phyloP scores from a whole-genome alignment of 805 yeast genomes.

The Candida pseudofarinosa region DNA sequence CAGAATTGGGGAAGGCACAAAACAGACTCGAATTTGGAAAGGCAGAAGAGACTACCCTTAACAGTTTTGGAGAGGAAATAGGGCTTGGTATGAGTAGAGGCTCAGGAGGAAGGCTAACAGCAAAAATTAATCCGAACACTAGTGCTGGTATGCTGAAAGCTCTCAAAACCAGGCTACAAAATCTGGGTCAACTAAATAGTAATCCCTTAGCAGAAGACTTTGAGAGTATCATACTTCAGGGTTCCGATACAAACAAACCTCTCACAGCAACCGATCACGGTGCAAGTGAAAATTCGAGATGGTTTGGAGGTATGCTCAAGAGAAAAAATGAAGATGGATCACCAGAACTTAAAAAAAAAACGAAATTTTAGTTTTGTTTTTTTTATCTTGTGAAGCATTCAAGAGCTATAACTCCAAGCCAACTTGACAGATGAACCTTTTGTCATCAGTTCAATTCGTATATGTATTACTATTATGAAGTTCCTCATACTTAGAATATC shows the following conservation, averaged over 20 bases:
- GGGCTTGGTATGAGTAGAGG: conserved; percentile 72
- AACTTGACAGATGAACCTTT: too few relatives aligned
- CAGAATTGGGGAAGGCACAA: conserved; percentile 78
- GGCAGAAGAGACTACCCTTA: conserved; percentile 57
- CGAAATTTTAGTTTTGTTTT: not conserved
- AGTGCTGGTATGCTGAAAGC: conserved; percentile 58
- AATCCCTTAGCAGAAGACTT: conserved; percentile 10
- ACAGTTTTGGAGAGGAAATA: conserved; percentile 72
- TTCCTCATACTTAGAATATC: not conserved
- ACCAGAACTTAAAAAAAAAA: conserved; percentile 1
- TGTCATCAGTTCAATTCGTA: not conserved
- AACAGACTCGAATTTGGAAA: conserved; percentile 82
- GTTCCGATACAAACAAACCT: not conserved
- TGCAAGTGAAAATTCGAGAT: conserved; percentile 9
- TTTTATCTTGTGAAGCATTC: too few relatives aligned
- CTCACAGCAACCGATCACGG: not conserved
- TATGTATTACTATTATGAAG: not conserved
- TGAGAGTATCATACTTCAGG: conserved; percentile 12
- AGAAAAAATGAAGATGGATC: not conserved
- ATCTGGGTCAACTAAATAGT: not conserved
- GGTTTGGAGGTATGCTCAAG: conserved; percentile 22
- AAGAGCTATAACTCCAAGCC: too few relatives aligned
- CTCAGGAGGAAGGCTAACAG: conserved; percentile 17
- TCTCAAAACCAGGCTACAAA: conserved; percentile 47
- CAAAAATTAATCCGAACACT: conserved; percentile 42